Evolutionary conservation across 2,329 filamentous ascomycete genomes (phyloP).

Genomic region (Neocatenulostroma microsporum): DNA sequence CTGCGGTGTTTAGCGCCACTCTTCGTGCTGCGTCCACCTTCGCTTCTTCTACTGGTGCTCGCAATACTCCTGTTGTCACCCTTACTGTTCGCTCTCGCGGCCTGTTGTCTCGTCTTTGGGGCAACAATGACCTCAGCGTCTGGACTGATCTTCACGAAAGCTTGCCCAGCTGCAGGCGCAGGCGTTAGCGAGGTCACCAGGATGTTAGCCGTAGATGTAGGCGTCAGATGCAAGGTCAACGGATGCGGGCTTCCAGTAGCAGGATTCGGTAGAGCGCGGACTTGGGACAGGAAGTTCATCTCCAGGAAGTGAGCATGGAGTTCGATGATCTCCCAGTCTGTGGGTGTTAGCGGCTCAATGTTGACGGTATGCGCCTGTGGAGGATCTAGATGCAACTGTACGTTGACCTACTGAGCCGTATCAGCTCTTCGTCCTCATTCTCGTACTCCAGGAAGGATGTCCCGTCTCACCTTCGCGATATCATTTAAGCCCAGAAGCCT

Average conservation of each 20-base stretch:
- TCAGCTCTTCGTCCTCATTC: constrained; percentile 11
- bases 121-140: constrained; percentile 97
- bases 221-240: constrained; percentile 84
- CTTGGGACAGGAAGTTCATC: constrained; percentile 84
- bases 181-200: constrained; percentile 77
- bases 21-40: constrained; percentile 58
- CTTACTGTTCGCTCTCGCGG: no score
- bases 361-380: constrained; percentile 89
- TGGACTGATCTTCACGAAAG: constrained; percentile 86
- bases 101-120: constrained; percentile 66
- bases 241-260: constrained; percentile 57
- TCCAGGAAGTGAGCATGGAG: constrained; percentile 93
- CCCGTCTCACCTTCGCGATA: constrained; percentile 70
- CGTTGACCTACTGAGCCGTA: constrained; percentile 44
- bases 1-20: constrained; percentile 58
- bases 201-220: constrained; percentile 91
- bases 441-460: not conserved
- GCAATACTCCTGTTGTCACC: constrained; percentile 65
- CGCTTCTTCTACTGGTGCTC: constrained; percentile 70
- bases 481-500: constrained; percentile 68
- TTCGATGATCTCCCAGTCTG: constrained; percentile 99
- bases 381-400: constrained; percentile 76
- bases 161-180: constrained; percentile 54
- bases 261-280: constrained; percentile 87
- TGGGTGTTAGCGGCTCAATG: constrained; percentile 88